Base-by-base conservation (phyloP, 768 basidiomycete genomes). In the Rhodotorula sphaerocarpa region DNA sequence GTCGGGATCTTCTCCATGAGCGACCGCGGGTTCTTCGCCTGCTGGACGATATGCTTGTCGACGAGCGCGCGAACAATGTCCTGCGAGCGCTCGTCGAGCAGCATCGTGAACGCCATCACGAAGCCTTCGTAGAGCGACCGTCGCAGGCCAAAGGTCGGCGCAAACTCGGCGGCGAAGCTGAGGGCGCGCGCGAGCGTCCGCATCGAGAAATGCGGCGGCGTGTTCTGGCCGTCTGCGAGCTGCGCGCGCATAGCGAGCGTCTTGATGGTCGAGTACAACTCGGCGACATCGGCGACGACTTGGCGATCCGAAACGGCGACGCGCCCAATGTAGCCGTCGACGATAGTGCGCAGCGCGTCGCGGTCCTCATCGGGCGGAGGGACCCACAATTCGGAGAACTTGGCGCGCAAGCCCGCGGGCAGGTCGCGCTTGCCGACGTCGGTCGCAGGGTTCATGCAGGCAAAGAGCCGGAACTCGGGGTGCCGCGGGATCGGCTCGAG, bases 391-490 rank as follows among this genome's bases (percentile, higher is more conserved):
- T 97, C 95, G 1, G 91, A 95, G 77, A 99, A 97, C 34, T 87
- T 84, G 15, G 86, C 82, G 41, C 92, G 84, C 52, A 97, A 87
- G 71, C 86, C 86, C 7, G 88, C 85, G 23, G 90, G 89, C 1
- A 99, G 84, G 71, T 97, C 93, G 71, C 91, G 95, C 79, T 97
- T 99, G 39, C 95, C 95, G 20, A 96, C 87, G 70, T 99, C 95
- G 6, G 92, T 99, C 0, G 95, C 95, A 7, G 95, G 95, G 73
- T 99, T 99, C 95, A 99, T 99, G 74, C 95, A 99, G 7, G 91
- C 91, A 72, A 97, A 97, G 7, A 97, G 80, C 25, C 93, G 87
- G 78, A 99, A 99, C 71, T 93, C 86, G 23, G 90, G 84, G 74
- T 99, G 95, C 0, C 95, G 86, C 52, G 86, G 85, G 33, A 97